A percentile compares a stretch with the other conserved stretches of the same genome.
Conservation (phyloP, 441 rosid genomes). For the Croton laevigatus region DNA sequence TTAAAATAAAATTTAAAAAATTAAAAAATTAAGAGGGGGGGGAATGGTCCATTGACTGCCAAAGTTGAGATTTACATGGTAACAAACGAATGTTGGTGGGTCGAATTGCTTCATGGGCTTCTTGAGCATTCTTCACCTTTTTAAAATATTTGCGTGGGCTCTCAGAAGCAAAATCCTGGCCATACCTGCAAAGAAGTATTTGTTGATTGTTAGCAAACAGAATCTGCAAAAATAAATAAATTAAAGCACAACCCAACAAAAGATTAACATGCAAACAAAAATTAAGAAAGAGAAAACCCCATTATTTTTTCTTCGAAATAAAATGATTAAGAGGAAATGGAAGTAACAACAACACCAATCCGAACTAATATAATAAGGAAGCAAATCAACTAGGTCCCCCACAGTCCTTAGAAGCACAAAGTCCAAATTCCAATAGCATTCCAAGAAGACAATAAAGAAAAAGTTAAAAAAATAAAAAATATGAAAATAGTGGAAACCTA, state of each 20-base stretch:
- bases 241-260: constrained; percentile 1
- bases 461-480: constrained; percentile 7
- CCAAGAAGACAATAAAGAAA: not conserved
- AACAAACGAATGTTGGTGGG: constrained; percentile 78
- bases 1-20: too few species aligned
- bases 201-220: constrained; percentile 12
- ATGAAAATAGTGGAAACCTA: constrained; percentile 21
- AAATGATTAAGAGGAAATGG: not conserved
- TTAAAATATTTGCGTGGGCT: constrained; percentile 75
- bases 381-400: not conserved
- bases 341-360: not conserved
- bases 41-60: constrained; percentile 9
- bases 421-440: not conserved
- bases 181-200: constrained; percentile 56
- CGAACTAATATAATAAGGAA: not conserved
- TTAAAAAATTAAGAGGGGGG: too few species aligned
- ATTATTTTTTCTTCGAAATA: not conserved
- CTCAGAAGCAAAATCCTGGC: constrained; percentile 53
- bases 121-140: constrained; percentile 98
- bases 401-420: not conserved
- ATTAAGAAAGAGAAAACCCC: not conserved
- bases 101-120: constrained; percentile 99
- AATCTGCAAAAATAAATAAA: not conserved
- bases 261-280: not conserved
- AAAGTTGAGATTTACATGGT: constrained; percentile 59